Percentiles rank a stretch among this genome's conserved stretches.
Conservation (phyloP, 2,329 filamentous ascomycete genomes). For the Paraconiothyrium sp. region DNA sequence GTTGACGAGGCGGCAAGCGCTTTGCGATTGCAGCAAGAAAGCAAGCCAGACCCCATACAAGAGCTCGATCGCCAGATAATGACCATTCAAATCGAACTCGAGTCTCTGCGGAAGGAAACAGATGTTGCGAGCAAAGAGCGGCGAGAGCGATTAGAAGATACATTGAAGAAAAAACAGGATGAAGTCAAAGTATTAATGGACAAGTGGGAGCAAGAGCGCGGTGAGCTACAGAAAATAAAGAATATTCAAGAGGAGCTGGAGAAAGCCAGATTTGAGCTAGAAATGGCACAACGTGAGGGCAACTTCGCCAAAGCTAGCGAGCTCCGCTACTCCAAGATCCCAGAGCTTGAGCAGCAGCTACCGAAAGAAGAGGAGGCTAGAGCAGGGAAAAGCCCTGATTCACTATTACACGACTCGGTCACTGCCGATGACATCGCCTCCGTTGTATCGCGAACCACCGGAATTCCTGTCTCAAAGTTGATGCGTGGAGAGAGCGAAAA, state of each 20-base stretch:
- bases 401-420: conserved; percentile 91
- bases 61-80: conserved; percentile 93
- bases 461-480: conserved; percentile 90
- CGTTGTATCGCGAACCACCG: conserved; percentile 90
- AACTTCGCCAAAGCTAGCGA: conserved; percentile 93
- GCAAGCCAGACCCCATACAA: conserved; percentile 94
- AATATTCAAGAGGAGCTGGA: conserved; percentile 89
- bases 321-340: conserved; percentile 87
- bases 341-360: conserved; percentile 78
- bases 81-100: conserved; percentile 96
- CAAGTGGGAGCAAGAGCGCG: conserved; percentile 89
- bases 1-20: conserved; percentile 96
- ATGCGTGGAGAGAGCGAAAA: conserved; percentile 95
- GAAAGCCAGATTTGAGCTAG: conserved; percentile 82
- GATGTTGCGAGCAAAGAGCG: conserved; percentile 90
- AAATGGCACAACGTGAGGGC: conserved; percentile 85
- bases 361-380: conserved; percentile 72
- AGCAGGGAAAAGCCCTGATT: conserved; percentile 53
- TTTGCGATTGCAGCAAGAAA: conserved; percentile 91
- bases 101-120: conserved; percentile 92
- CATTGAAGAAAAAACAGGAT: conserved; percentile 78
- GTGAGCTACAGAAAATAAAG: conserved; percentile 87
- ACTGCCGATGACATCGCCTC: conserved; percentile 92
- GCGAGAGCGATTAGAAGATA: conserved; percentile 82
- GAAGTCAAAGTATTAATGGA: conserved; percentile 78